Evolutionary conservation across 2,329 filamentous ascomycete genomes (phyloP), one percentile per base, ranked within the genome.

Genomic region (Ascomycota sp.): DNA sequence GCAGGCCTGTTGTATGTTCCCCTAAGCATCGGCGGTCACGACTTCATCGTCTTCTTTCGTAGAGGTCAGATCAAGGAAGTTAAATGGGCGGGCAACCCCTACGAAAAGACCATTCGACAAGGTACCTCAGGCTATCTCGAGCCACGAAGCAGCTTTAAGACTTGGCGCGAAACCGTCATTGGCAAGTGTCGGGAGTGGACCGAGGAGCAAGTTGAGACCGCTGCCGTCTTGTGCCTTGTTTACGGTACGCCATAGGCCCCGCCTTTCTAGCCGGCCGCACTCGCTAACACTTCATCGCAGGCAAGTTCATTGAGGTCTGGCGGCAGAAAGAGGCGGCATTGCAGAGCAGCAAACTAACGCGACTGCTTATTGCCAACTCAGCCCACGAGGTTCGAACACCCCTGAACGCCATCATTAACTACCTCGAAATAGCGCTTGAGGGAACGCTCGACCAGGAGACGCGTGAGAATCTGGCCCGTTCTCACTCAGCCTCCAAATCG

Each of bases 11-110:
- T 92, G 0, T 73, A 91, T 35, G 81, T 92, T 0, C 83, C 83
- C 0, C 56, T 92, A 2, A 84, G 78, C 11, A 61, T 68, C 1
- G 69, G 70, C 2, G 83, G 83, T 1, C 62, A 61, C 25, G 83
- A 92, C 44, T 92, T 92, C 44, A 92, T 92, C 30, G 78, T 83
- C 0, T 91, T 92, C 48, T 91, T 92, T 55, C 69, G 83, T n/a
- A 75, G 66, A 42, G 73, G 75, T 0, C 79, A 84, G 44, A 49
- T 71, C 25, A 76, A 67, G 46, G 75, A 81, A 52, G 80, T 79
- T 13, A 84, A 76, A 50, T 92, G 76, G 82, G 82, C 78, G 3
- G 83, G 74, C 2, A 92, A 83, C 44, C 81, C 81, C 0, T 84
- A 89, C 44, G 76, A 89, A 38, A 89, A 86, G 47, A 64, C 66